Percentiles rank a stretch among this genome's conserved stretches.
Evolutionary conservation across 2,329 filamentous ascomycete species (phyloP).

Genomic region (Monosporascus sp.): DNA sequence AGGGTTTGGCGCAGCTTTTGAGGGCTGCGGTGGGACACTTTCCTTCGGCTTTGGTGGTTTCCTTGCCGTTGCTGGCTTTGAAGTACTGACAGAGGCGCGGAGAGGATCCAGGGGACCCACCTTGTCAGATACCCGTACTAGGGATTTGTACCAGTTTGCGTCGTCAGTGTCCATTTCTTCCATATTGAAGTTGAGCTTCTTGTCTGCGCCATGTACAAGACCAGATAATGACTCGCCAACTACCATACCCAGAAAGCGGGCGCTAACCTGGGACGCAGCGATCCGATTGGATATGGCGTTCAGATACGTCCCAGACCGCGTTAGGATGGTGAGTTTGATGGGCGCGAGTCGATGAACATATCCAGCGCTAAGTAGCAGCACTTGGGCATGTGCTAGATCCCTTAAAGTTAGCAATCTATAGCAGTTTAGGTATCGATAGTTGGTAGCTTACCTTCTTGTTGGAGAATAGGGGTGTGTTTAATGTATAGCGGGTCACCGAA

Average conservation of each 20-base stretch:
- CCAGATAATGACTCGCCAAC: slow-evolving; percentile 68
- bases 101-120: slow-evolving; percentile 54
- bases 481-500: slow-evolving; percentile 88
- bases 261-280: slow-evolving; percentile 65
- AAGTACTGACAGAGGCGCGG: slow-evolving; percentile 12
- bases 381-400: slow-evolving; percentile 65
- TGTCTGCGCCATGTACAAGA: slow-evolving; percentile 62
- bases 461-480: slow-evolving; percentile 73
- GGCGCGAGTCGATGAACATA: slow-evolving; percentile 64
- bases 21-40: slow-evolving; percentile 14
- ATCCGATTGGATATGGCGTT: slow-evolving; percentile 80
- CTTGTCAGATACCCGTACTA: slow-evolving; percentile 58
- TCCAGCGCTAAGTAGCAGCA: slow-evolving; percentile 70
- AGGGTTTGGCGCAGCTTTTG: slow-evolving; percentile 26
- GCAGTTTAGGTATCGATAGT: background rate
- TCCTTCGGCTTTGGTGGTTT: slow-evolving; percentile 16
- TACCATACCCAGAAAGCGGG: slow-evolving; percentile 81
- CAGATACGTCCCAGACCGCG: slow-evolving; percentile 69
- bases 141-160: slow-evolving; percentile 65
- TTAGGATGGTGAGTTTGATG: slow-evolving; percentile 60
- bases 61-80: slow-evolving; percentile 16
- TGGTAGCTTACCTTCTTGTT: slow-evolving; percentile 71
- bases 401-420: slow-evolving; percentile 3
- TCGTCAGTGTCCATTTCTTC: slow-evolving; percentile 72
- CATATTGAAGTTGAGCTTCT: slow-evolving; percentile 75